These are phyloP conservation scores for Cyclotella atomus DNA, from an alignment of 108 stramenopile species.

Conservation along the genomic window DNA sequence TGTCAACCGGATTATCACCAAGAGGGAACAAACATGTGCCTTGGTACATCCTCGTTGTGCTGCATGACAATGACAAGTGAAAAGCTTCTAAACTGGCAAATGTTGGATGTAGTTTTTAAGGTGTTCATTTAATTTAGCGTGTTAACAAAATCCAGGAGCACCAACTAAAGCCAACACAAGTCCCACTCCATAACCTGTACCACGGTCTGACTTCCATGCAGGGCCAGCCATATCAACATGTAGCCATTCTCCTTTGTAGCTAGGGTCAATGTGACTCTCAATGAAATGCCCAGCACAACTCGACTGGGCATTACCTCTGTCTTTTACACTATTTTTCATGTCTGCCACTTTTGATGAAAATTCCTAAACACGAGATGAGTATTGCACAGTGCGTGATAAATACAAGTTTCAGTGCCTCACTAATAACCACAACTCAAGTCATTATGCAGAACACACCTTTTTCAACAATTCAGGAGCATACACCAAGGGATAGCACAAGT, in stretches of 20 bases:
- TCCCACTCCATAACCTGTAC: conserved; percentile 93
- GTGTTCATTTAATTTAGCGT: too few species aligned
- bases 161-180: conserved; percentile 57
- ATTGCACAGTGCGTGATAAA: background rate
- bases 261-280: conserved; percentile 70
- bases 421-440: conserved; percentile 4
- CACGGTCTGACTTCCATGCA: conserved; percentile 71
- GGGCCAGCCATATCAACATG: conserved; percentile 92
- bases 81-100: too few species aligned
- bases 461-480: conserved; percentile 84
- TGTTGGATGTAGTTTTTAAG: too few species aligned
- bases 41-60: too few species aligned
- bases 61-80: too few species aligned
- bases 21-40: too few species aligned
- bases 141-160: conserved; percentile 47
- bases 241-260: conserved; percentile 71
- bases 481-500: conserved; percentile 76
- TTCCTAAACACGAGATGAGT: background rate
- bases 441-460: conserved; percentile 63
- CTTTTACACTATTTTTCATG: conserved; percentile 89
- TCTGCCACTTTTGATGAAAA: conserved; percentile 67
- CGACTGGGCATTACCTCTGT: conserved; percentile 80
- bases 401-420: background rate
- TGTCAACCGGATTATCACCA: too few species aligned
- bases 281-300: conserved; percentile 92